Base-by-base conservation (phyloP, 208 protist species). In the Vickermania spadyakhi region DNA sequence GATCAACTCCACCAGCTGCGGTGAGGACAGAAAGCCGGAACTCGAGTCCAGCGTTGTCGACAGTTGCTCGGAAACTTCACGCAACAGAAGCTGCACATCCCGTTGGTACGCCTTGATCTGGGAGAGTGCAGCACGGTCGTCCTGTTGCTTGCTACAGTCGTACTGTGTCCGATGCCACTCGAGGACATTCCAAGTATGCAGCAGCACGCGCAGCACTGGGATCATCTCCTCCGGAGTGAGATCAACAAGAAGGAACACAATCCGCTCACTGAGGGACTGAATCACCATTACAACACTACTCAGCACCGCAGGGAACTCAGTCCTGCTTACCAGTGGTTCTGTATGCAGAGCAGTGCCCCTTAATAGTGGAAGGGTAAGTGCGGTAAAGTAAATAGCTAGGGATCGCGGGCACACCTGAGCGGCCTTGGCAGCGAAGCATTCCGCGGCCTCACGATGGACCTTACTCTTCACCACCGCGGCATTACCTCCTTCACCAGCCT, bases 201-300 rank as follows among this genome's bases (percentile, higher is more conserved):
- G 49, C 62, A 91, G 91, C 18, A 81, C 72, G n/a, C 61, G 56
- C 41, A 91, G 79, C 5, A 91, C 84, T 13, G 79, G 65, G 14
- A 89, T 74, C 57, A 94, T 67, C 76, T 94, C 87, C 4, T 52
- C 60, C 0, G 83, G 77, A 13, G 77, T 89, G 68, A 89, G 91
- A 66, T 91, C 84, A 3, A 81, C 87, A 0, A 79, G 68, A 3
- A 94, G 73, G 59, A 90, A 94, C 7, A 94, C 58, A 1, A 81
- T 75, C 18, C 87, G 71, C 5, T 75, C 64, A 45, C 73, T 78
- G 73, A 91, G 80, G 25, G 55, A 63, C 50, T 84, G 75, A 14
- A 80, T 70, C 30, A 86, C 52, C 36, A 49, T 36, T 53, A 88
- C 57, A 18, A 68, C 52, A 14, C 63, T 58, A 28, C 28, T 22